A percentile compares a stretch with the other conserved stretches of the same genome.
Conservation (phyloP, 441 rosid genomes). For the Dalechampia spathulata region DNA sequence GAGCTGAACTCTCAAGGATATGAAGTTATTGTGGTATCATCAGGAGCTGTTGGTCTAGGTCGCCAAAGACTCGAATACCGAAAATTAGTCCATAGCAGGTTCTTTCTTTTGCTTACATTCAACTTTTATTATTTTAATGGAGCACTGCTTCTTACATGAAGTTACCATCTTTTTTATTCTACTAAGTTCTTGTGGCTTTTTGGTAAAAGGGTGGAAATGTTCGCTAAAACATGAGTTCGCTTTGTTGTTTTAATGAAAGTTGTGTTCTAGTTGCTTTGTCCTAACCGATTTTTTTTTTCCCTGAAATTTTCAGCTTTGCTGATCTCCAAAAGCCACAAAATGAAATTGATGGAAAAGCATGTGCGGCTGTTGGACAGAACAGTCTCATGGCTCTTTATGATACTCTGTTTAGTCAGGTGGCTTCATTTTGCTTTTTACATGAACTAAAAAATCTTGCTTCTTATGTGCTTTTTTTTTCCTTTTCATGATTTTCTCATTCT, state of each 20-base stretch:
- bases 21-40: conserved; percentile 87
- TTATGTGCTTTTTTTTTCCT: too few relatives aligned
- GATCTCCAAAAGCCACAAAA: conserved; percentile 91
- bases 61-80: conserved; percentile 92
- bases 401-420: conserved; percentile 78
- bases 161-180: too few relatives aligned
- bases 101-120: conserved; percentile 6
- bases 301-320: conserved; percentile 83
- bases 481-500: too few relatives aligned
- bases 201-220: too few relatives aligned
- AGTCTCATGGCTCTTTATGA: conserved; percentile 96
- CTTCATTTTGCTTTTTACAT: not conserved
- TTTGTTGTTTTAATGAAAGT: too few relatives aligned
- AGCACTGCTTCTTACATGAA: too few relatives aligned
- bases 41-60: conserved; percentile 98
- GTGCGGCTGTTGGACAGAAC: conserved; percentile 98
- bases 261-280: too few relatives aligned
- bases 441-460: too few relatives aligned
- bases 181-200: too few relatives aligned
- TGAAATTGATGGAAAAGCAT: conserved; percentile 95
- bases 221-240: too few relatives aligned
- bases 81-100: conserved; percentile 94
- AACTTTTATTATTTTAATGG: too few relatives aligned
- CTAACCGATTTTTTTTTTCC: too few relatives aligned
- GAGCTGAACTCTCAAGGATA: conserved; percentile 72